A percentile compares a stretch with the other conserved stretches of the same genome.
phyloP scores from a whole-genome alignment of 2,329 filamentous ascomycete genomes.

The Colletotrichum cereale region DNA sequence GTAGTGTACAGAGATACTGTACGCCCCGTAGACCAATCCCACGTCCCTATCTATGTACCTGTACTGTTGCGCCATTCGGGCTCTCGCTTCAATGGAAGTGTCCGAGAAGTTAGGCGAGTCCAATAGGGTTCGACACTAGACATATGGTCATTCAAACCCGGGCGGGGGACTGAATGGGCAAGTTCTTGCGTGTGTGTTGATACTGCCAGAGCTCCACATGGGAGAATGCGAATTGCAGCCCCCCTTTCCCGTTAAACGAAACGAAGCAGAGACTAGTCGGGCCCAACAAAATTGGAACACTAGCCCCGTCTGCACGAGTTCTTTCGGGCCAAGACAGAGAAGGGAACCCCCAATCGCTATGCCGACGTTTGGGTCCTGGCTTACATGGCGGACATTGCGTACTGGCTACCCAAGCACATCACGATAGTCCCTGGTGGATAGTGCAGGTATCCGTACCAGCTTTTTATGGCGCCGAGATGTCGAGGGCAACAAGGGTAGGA shows the following conservation, averaged over 20 bases:
- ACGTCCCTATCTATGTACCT: constrained; percentile 4
- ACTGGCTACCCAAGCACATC: neutral
- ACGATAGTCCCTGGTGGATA: neutral
- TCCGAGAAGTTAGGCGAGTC: constrained; percentile 18
- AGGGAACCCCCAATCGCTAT: neutral
- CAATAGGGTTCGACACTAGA: neutral
- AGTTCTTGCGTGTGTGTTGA: constrained; percentile 15
- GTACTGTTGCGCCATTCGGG: constrained; percentile 15
- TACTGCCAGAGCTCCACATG: constrained; percentile 11
- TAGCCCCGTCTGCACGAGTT: constrained; percentile 14
- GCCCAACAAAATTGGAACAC: constrained; percentile 36
- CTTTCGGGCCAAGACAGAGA: neutral
- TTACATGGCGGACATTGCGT: neutral
- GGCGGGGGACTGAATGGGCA: constrained; percentile 19
- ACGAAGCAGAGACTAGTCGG: constrained; percentile 24
- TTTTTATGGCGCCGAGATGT: neutral
- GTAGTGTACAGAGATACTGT: constrained; percentile 5
- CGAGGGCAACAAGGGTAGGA: neutral
- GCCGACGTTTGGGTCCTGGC: neutral
- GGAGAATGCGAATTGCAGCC: neutral
- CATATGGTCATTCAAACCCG: constrained; percentile 29
- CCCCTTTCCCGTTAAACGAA: constrained; percentile 17
- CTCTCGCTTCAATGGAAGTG: constrained; percentile 15
- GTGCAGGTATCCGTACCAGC: neutral
- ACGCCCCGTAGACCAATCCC: constrained; percentile 1